Base-by-base conservation (phyloP, 73 alveolate genomes). In the Paramecium pentaurelia region DNA sequence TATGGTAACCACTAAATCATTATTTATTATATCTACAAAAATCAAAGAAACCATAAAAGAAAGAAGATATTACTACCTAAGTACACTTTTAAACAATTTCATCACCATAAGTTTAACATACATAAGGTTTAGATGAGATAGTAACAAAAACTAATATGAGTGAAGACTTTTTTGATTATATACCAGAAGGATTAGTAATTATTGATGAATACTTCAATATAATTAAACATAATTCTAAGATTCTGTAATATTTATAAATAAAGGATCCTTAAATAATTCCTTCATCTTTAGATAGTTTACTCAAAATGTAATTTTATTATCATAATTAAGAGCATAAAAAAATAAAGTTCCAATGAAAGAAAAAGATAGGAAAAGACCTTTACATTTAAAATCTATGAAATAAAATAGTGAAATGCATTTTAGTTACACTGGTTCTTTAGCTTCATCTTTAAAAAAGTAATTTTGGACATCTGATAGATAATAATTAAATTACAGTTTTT, bases 171-270 rank as follows among this genome's bases (percentile, higher is more conserved):
- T 40, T 73, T n/a, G 47, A 73, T 73, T 73, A 18, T n/a, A 37
- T 73, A 1, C 87, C 87, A 2, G 58, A 73, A 37, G 87, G 87
- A 14, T 73, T 73, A 73, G 87, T 73, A 18, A 37, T 73, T 14
- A n/a, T 73, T 10, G 87, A 73, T 73, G 60, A 73, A 73, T 25
- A 73, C 40, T 73, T 36, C 22, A 73, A 34, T 38, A 40, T 73
- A 3, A 18, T 73, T 18, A 73, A 73, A 40, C 87, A 73, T 73
- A 73, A 73, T 14, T 40, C 87, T 6, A 73, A 73, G 16, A 73
- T 73, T 37, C 4, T 73, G 28, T 8, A 73, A 25, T 73, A 37
- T 37, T 42, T 64, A 6, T 9, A 20, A 34, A 64, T 64, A 4
- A 34, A 12, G 12, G 84, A 64, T 3, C 27, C 84, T 14, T 32